These are phyloP conservation scores for Corylus heterophylla DNA, from an alignment of 306 rosid species.

Conservation along the genomic window DNA sequence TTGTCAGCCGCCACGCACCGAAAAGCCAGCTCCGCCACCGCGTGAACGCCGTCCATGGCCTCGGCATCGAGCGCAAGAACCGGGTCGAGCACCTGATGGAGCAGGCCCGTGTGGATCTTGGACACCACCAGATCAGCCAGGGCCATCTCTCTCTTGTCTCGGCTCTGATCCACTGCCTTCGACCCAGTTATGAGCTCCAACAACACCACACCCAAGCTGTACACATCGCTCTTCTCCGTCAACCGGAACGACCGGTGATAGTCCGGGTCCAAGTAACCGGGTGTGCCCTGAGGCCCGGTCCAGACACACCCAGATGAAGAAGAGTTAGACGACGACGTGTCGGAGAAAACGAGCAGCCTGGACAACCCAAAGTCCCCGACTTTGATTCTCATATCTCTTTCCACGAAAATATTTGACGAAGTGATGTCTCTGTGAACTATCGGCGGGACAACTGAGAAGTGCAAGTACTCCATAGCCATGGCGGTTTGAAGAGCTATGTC, in stretches of 20 bases:
- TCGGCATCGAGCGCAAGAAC: slow-evolving; percentile 39
- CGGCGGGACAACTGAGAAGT: slow-evolving; percentile 72
- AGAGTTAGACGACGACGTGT: slow-evolving; percentile 39
- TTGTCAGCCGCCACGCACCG: slow-evolving; percentile 92
- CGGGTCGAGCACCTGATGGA: slow-evolving; percentile 75
- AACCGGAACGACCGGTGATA: slow-evolving; percentile 85
- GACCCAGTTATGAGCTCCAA: slow-evolving; percentile 74
- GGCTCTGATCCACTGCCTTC: slow-evolving; percentile 71
- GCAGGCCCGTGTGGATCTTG: slow-evolving; percentile 80
- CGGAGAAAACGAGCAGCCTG: slow-evolving; percentile 61
- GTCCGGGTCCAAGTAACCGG: slow-evolving; percentile 95
- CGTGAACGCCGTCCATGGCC: slow-evolving; percentile 40
- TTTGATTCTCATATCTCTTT: slow-evolving; percentile 83
- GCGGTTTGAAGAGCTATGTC: slow-evolving; percentile 86
- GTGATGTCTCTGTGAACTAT: slow-evolving; percentile 94
- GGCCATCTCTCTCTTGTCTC: slow-evolving; percentile 80
- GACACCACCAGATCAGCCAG: slow-evolving; percentile 84
- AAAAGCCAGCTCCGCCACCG: slow-evolving; percentile 86
- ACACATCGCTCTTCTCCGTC: slow-evolving; percentile 95
- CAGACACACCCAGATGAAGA: slow-evolving; percentile 65
- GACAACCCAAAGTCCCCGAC: slow-evolving; percentile 98
- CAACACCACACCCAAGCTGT: slow-evolving; percentile 88
- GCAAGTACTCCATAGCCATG: slow-evolving; percentile 89
- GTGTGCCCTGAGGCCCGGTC: slow-evolving; percentile 98
- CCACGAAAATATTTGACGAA: slow-evolving; percentile 74